Base-by-base conservation (phyloP, 495 filamentous ascomycete species). In the Usnea hakonensis region DNA sequence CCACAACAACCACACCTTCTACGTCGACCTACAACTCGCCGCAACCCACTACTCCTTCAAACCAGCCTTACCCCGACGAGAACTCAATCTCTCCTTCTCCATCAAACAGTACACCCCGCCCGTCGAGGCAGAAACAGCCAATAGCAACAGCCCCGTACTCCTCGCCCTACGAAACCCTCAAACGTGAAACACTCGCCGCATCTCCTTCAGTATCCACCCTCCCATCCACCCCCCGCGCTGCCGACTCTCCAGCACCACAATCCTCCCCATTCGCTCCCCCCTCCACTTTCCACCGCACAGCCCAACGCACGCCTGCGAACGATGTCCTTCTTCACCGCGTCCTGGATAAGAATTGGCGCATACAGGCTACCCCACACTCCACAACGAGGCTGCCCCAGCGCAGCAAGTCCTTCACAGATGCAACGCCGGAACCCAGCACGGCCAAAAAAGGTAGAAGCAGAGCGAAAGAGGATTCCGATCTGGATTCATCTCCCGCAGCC, bases 291-390 rank as follows among this genome's bases (percentile, higher is more conserved):
- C 70, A 75, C 69, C 60, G 59, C 33, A 57, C 58, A 26, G 43
- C 63, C 36, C 65, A 56, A 53, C 61, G 64, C 19, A 70, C 68
- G 40, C 66, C 68, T 19, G 67, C 60, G 64, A 63, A 74, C 28
- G 90, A 96, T 70, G 84, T 86, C 2, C 79, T 98, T 9, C 78
- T 98, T 14, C 94, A 98, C 71, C 87, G 87, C 62, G 79, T 97
- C 40, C 83, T 90, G 10, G 90, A 97, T 76, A 96, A 94, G 71
- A 97, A 88, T 48, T 98, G 95, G 74, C 89, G 95, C 35, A 76
- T 98, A 1, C 88, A 91, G 76, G 91, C 94, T 16, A 98, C 94
- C 11, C 95, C 94, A 0, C 85, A 90, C 56, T 88, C 78, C 61
- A 80, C 74, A 67, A 55, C 68, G 58, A 43, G 68, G 60, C 43